Conservation (phyloP, 257 asterid genomes). For the Lycium barbarum region DNA sequence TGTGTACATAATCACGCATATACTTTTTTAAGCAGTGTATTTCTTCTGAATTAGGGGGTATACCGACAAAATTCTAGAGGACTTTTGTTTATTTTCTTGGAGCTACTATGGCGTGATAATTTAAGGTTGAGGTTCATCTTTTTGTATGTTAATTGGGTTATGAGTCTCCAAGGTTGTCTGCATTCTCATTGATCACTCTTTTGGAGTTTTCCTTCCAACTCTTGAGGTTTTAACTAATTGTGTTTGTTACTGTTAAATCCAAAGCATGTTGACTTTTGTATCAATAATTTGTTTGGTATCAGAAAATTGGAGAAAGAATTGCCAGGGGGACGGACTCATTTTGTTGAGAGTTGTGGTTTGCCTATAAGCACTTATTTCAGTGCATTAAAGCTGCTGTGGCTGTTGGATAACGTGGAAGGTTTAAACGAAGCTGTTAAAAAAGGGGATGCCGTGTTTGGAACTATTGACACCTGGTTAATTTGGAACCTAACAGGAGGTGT, state of each 20-base stretch:
- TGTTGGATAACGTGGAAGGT: conserved; percentile 74
- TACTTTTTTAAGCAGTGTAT: not conserved
- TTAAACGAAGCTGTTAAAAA: conserved; percentile 65
- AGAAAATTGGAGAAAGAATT: conserved; percentile 86
- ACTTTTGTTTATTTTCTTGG: not conserved
- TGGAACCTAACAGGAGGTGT: conserved; percentile 95
- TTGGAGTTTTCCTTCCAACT: not conserved
- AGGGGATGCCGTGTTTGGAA: conserved; percentile 91
- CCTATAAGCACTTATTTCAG: conserved; percentile 96
- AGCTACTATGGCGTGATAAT: not conserved
- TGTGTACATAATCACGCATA: not conserved
- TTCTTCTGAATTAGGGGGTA: not conserved
- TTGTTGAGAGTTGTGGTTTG: conserved; percentile 73
- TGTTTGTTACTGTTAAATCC: not conserved
- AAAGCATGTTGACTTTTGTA: not conserved
- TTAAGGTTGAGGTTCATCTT: not conserved
- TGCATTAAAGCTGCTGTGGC: conserved; percentile 82
- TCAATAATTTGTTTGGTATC: conserved; percentile 28
- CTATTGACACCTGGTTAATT: conserved; percentile 90
- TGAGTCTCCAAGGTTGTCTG: not conserved
- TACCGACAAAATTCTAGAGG: not conserved
- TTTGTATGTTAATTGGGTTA: not conserved
- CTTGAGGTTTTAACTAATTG: not conserved
- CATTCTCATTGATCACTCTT: not conserved
- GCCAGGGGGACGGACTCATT: conserved; percentile 87